phyloP scores from a whole-genome alignment of 176 grass and related monocot species.

The Juncus inflexus region DNA sequence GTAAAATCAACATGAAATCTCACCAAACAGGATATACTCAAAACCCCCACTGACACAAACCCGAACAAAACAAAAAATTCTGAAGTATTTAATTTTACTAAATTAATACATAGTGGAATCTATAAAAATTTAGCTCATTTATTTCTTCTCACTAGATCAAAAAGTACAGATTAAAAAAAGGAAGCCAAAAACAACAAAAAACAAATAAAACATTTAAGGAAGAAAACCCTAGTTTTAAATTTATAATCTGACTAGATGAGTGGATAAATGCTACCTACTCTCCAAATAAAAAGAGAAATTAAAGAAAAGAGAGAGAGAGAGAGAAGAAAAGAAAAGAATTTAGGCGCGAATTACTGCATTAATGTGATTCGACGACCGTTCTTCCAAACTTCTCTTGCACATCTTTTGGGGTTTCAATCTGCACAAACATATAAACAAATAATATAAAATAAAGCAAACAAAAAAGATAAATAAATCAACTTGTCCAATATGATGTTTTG shows the following conservation, averaged over 20 bases:
- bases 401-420: slow-evolving; percentile 95
- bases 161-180: too few relatives aligned
- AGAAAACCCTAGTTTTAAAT: background rate
- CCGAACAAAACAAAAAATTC: too few relatives aligned
- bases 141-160: background rate
- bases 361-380: slow-evolving; percentile 88
- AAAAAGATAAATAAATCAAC: too few relatives aligned
- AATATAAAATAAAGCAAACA: too few relatives aligned
- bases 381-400: slow-evolving; percentile 93
- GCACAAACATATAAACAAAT: slow-evolving; percentile 22
- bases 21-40: too few relatives aligned
- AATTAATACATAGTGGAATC: background rate
- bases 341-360: slow-evolving; percentile 31
- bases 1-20: too few relatives aligned
- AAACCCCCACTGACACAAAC: too few relatives aligned
- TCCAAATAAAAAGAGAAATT: background rate
- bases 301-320: background rate
- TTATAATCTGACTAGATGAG: too few relatives aligned
- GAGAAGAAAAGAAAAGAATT: background rate
- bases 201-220: background rate
- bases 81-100: too few relatives aligned
- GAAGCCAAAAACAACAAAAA: too few relatives aligned
- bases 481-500: too few relatives aligned
- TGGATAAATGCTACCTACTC: too few relatives aligned
- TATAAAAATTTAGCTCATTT: background rate